Conservation (phyloP, 75 land plant species). For the Pinus albicaulis region DNA sequence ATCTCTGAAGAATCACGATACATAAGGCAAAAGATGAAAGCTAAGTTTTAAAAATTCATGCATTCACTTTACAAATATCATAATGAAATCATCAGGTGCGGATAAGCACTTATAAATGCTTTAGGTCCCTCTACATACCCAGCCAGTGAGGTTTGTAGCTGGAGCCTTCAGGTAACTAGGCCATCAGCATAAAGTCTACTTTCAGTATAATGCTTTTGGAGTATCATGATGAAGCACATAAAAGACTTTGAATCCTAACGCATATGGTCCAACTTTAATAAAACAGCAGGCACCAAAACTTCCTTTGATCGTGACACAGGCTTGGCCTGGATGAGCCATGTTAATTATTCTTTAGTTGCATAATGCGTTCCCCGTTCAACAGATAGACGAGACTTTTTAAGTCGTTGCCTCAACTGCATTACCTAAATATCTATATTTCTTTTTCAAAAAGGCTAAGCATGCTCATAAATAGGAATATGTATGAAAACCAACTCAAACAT, state of each 20-base stretch:
- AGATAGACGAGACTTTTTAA: neutral
- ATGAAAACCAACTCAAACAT: too few species aligned
- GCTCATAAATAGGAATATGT: too few species aligned
- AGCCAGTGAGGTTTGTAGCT: neutral
- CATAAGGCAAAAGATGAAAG: neutral
- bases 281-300: neutral
- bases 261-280: neutral
- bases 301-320: too few species aligned
- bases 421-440: too few species aligned
- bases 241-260: neutral
- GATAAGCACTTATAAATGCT: neutral
- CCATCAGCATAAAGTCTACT: neutral
- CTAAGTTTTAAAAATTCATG: neutral
- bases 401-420: too few species aligned
- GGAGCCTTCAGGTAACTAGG: neutral
- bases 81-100: neutral
- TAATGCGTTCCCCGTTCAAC: neutral
- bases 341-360: neutral
- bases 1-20: neutral
- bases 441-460: too few species aligned
- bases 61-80: neutral
- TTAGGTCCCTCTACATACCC: neutral
- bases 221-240: neutral
- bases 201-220: neutral
- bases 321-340: neutral